Evolutionary conservation across 23 red algal genomes (phyloP).

Genomic region (Gracilaria gracilis): DNA sequence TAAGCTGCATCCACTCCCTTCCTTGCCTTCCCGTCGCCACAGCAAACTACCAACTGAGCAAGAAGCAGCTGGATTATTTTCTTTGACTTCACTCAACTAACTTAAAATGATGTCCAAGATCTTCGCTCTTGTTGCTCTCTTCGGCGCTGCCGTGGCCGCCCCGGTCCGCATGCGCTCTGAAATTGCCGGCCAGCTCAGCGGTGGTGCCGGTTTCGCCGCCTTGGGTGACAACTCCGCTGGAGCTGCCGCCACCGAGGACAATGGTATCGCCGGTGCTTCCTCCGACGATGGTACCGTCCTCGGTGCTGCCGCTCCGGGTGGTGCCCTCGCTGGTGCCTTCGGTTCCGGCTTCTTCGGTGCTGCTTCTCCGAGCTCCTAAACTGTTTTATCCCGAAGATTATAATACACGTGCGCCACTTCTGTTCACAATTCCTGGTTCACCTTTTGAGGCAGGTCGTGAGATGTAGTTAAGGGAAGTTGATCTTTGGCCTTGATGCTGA

Average conservation of each 20-base stretch:
- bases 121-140: conserved; percentile 52
- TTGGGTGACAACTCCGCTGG: conserved; percentile 52
- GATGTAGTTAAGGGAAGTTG: too few relatives aligned
- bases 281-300: conserved; percentile 49
- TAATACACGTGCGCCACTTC: too few relatives aligned
- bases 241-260: conserved; percentile 44
- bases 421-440: too few relatives aligned
- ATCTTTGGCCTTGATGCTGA: too few relatives aligned
- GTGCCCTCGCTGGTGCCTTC: conserved; percentile 48
- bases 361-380: neutral
- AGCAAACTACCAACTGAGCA: neutral
- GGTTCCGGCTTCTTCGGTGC: neutral
- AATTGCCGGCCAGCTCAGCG: conserved; percentile 28
- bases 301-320: conserved; percentile 30
- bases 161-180: conserved; percentile 48
- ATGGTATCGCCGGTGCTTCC: conserved; percentile 34
- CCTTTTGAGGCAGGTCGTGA: too few relatives aligned
- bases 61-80: too few relatives aligned
- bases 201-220: conserved; percentile 55
- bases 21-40: neutral
- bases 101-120: conserved; percentile 71
- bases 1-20: too few relatives aligned
- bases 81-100: too few relatives aligned
- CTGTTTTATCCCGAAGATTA: neutral
- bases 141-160: conserved; percentile 63